Percentiles rank a stretch among this genome's conserved stretches.
Evolutionary conservation across 1,284 basidiomycete species (phyloP).

Genomic region (Leccinum solheimii): DNA sequence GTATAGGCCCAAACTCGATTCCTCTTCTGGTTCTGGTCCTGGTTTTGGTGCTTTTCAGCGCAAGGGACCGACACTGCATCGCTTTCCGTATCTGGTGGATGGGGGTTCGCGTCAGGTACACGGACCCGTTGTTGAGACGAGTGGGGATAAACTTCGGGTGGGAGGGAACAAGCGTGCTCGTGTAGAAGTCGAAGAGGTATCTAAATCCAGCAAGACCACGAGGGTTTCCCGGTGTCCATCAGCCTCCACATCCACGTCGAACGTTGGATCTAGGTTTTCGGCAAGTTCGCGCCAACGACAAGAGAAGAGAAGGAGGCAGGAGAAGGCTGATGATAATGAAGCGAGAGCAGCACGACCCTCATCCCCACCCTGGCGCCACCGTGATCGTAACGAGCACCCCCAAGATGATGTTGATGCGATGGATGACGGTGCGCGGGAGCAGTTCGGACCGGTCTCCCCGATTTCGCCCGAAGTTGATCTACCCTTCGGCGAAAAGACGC

Average conservation of each 20-base stretch:
- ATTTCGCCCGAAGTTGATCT: conserved; percentile 17
- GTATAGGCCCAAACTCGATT: conserved; percentile 25
- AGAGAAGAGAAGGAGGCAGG: conserved; percentile 1
- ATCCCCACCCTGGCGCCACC: not conserved
- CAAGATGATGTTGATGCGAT: not conserved
- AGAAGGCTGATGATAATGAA: not conserved
- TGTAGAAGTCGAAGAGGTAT: not conserved
- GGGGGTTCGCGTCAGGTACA: conserved; percentile 11
- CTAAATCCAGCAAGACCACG: not conserved
- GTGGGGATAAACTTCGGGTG: conserved; percentile 7
- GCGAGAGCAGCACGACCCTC: not conserved
- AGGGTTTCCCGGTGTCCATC: not conserved
- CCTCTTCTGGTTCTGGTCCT: not conserved
- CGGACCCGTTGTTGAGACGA: not conserved
- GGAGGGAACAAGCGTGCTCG: not conserved
- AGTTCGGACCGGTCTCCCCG: conserved; percentile 19
- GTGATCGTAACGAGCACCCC: not conserved
- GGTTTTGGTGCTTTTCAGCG: not conserved
- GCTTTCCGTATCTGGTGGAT: conserved; percentile 23
- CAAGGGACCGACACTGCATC: conserved; percentile 21
- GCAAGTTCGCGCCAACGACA: conserved; percentile 7
- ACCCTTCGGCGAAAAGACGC: conserved; percentile 31
- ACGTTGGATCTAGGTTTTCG: not conserved
- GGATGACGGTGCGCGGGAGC: conserved; percentile 4
- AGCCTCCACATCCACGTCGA: not conserved